Base-by-base conservation (phyloP, 805 yeast genomes). In the Phaffomyces opuntiae region DNA sequence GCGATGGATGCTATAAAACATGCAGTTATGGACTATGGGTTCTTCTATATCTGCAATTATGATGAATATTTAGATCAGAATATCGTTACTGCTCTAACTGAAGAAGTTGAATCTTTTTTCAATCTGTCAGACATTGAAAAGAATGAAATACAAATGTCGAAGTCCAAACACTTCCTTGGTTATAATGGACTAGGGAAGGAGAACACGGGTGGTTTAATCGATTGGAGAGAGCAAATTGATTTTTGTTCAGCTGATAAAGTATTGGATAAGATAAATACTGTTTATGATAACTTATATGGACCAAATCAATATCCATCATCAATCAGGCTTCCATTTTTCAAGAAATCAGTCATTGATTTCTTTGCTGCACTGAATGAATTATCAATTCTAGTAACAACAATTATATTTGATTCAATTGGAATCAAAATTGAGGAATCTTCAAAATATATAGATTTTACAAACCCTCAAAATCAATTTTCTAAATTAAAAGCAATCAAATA, bases 341-440 rank as follows among this genome's bases (percentile, higher is more conserved):
- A 66, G 42, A 64, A 48, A 11, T 47, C 51, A 1, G 52, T 58
- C 7, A 47, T 47, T 5, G 44, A 43, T 13, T 78, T 77, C 59
- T 67, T 79, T 33, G 58, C 50, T 4, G 70, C 68, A 21, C 71
- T 81, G 72, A 68, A 72, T 13, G 50, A 52, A 3, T 66, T 81
- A 25, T 63, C 79, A 19, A 56, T 65, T 5, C 49, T 52, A 24
- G 66, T 81, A 46, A 63, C 76, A 25, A 56, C 60, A 36, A 66
- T 78, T 29, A 75, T 80, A 4, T 72, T 78, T 27, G 83, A 80
- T 54, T 67, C 83, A 6, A 66, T 82, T 33, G 79, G 77, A 1
- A 58, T 82, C 5, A 65, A 70, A 1, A 47, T 62, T 13, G 61
- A 64, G 9, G 52, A n/a, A 64, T 74, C 4, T 61, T 78, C 40